Percentiles rank a stretch among this genome's conserved stretches.
These are phyloP conservation scores for Paecilomyces sp. DNA, from an alignment of 2,329 filamentous ascomycete species.

Conservation along the genomic window DNA sequence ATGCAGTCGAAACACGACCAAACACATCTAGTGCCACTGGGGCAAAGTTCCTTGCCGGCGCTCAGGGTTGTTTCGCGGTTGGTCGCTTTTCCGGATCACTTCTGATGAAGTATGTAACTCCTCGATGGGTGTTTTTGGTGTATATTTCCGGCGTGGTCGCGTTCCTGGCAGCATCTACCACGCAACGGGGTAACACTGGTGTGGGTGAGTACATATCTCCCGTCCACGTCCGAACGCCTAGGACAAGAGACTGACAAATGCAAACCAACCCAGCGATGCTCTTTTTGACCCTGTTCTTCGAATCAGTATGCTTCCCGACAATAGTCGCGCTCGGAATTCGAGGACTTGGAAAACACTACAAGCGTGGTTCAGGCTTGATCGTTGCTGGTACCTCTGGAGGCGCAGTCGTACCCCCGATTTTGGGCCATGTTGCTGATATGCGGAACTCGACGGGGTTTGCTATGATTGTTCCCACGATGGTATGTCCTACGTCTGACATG, in stretches of 20 bases:
- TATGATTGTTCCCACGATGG: conserved; percentile 59
- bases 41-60: conserved; percentile 65
- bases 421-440: conserved; percentile 60
- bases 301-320: conserved; percentile 75
- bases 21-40: conserved; percentile 49
- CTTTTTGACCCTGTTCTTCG: conserved; percentile 68
- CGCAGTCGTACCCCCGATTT: conserved; percentile 65
- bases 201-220: conserved; percentile 23
- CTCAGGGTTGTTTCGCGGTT: conserved; percentile 64
- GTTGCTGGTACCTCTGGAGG: conserved; percentile 54
- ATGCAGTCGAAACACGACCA: conserved; percentile 54
- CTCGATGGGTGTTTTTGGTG: conserved; percentile 63
- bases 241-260: neutral
- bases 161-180: conserved; percentile 46
- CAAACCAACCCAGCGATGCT: conserved; percentile 47
- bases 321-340: conserved; percentile 73
- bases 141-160: conserved; percentile 60
- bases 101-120: conserved; percentile 60
- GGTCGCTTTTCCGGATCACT: conserved; percentile 63
- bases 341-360: conserved; percentile 64
- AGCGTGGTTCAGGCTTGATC: conserved; percentile 50
- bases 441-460: conserved; percentile 54
- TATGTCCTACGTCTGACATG: conserved; percentile 28
- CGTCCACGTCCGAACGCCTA: neutral
- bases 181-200: conserved; percentile 40